Base-by-base conservation (phyloP, 2,329 filamentous ascomycete genomes). In the Lecanicillium sp. region DNA sequence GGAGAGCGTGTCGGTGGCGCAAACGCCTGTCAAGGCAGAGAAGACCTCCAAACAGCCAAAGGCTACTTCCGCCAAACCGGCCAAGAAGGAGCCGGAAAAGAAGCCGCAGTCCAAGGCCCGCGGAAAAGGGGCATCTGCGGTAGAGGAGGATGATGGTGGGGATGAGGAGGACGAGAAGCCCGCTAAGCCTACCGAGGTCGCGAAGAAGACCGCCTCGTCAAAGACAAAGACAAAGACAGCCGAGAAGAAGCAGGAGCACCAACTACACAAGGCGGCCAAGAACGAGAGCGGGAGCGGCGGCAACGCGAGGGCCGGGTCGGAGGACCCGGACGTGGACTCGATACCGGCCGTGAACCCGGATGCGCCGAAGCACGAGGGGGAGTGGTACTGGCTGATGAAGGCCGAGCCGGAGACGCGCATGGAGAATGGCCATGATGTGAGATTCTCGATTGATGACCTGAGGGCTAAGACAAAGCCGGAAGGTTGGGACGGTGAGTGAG, bases 361-460 rank as follows among this genome's bases (percentile, higher is more conserved):
- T 11, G 65, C 64, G 0, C 64, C 63, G 5, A 62, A 56, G 2
- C 69, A 71, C 11, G 65, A 69, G 0, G 70, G 67, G 2, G 61
- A 67, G 43, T 70, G 68, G 65, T 90, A 86, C 66, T 90, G 87
- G 86, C 75, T 93, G 26, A 78, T 93, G 77, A 93, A 91, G 68
- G 87, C 87, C 0, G 87, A 98, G 67, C 91, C 93, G 0, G 87
- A 95, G 58, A 81, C 89, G 4, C 84, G 93, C 5, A 70, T 90
- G 14, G 89, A 95, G 63, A 91, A 90, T 47, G 91, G 90, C 1
- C 73, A 87, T 43, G 90, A 97, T 62, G 88, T 96, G 38, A 86
- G 82, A 56, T 98, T 97, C 68, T 94, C 90, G 1, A 96, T 98
- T 59, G 90, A 97, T 59, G 90, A 97, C 62, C 69, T 98, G 29